Evolutionary conservation across 2,329 filamentous ascomycete species (phyloP), one percentile per base, ranked within the genome.

Genomic region (Escovopsis sp.): DNA sequence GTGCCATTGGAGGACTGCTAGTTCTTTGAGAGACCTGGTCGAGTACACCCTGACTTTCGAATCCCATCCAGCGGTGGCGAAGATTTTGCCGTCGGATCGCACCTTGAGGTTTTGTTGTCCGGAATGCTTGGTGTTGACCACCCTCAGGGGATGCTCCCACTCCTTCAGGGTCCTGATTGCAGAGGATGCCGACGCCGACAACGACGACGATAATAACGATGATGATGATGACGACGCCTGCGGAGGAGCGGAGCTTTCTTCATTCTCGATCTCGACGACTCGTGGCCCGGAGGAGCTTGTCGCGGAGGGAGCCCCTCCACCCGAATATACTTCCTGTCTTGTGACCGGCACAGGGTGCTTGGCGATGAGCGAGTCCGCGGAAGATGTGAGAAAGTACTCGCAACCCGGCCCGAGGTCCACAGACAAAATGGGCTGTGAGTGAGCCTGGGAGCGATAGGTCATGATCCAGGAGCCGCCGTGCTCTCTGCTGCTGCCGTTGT

Each of bases 1-100:
- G 56, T 96, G 90, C 88, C 88, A 96, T 56, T 92, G 93, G 43
- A 96, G 61, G 36, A 94, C 85, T 0, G 88, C 90, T 10, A 96
- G 57, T 55, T 96, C 87, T 49, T 79, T 82, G 65, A 96, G 68
- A 0, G 76, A 80, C 56, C 79, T 85, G 32, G 69, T 60, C 3
- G 79, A 80, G 55, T 96, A 98, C 2, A 96, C 76, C 8, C 90
- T 68, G 2, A 87, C 64, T 33, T 76, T 73, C 2, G 75, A 70
- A 54, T 98, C 90, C 90, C 90, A 98, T 4, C 90, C 90, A 0
- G 84, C 88, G 0, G 88, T 96, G 3, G 81, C 84, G 43, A 94
- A 80, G 4, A 98, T 68, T 43, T 72, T 79, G 3, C 76, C 81
- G 53, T 98, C 90, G 2, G 75, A 78, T 12, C 90, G 74, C 17